Evolutionary conservation across 495 filamentous ascomycete genomes (phyloP).

Genomic region (Penicillium soppii): DNA sequence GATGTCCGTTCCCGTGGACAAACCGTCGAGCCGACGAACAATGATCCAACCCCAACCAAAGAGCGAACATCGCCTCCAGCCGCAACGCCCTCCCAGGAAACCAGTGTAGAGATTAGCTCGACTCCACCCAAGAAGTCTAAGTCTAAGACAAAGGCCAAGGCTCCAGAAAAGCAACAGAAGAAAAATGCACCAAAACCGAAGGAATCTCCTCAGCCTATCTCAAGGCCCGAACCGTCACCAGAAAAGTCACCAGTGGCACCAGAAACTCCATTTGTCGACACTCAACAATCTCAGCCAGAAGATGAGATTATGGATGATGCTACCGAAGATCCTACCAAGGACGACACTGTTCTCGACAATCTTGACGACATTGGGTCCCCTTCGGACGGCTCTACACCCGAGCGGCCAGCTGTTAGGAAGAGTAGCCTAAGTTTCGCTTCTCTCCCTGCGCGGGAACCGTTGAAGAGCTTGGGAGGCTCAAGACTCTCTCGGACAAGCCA

Average conservation of each 20-base stretch:
- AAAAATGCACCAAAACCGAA: slow-evolving; percentile 9
- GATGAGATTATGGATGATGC: slow-evolving; percentile 23
- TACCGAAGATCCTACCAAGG: slow-evolving; percentile 34
- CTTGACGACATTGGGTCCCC: slow-evolving; percentile 58
- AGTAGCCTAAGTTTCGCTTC: slow-evolving; percentile 93
- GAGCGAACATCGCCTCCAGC: slow-evolving; percentile 6
- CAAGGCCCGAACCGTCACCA: slow-evolving; percentile 15
- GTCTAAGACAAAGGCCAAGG: slow-evolving; percentile 1
- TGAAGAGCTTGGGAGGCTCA: slow-evolving; percentile 72
- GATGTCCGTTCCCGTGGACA: slow-evolving; percentile 44
- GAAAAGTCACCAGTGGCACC: slow-evolving; percentile 17
- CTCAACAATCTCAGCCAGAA: slow-evolving; percentile 17
- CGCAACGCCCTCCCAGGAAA: slow-evolving; percentile 8
- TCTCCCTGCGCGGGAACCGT: slow-evolving; percentile 85
- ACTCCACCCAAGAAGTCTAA: slow-evolving; percentile 15
- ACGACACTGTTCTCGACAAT: slow-evolving; percentile 49
- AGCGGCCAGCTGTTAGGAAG: slow-evolving; percentile 70
- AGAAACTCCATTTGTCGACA: slow-evolving; percentile 6
- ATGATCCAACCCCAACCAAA: slow-evolving; percentile 25
- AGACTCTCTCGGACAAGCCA: slow-evolving; percentile 77
- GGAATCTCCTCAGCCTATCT: slow-evolving; percentile 1
- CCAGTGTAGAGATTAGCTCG: slow-evolving; percentile 16
- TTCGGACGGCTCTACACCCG: slow-evolving; percentile 63
- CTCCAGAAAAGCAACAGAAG: slow-evolving; percentile 13
- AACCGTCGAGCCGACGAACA: slow-evolving; percentile 35